Evolutionary conservation across 345 rosid species (phyloP).

Genomic region (Linum tenue): DNA sequence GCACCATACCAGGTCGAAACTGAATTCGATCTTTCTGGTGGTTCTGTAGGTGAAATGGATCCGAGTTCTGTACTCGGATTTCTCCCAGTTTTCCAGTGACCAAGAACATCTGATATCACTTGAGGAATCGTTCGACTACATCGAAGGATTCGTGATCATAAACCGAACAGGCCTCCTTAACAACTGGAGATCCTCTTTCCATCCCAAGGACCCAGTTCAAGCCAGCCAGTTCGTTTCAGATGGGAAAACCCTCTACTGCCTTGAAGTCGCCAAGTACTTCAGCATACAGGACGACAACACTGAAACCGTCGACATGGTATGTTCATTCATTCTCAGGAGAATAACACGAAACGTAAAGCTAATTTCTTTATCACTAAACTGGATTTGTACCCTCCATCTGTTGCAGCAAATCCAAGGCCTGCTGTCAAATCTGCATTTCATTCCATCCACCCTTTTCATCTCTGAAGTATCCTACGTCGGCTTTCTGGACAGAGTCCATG

Average conservation of each 20-base stretch:
- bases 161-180: conserved; percentile 1
- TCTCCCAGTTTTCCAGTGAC: neutral
- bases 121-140: neutral
- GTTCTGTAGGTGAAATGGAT: conserved; percentile 2
- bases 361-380: neutral
- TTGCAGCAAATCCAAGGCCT: neutral
- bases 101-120: neutral
- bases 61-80: conserved; percentile 2
- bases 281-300: neutral
- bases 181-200: conserved; percentile 2
- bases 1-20: neutral
- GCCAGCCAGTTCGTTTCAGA: neutral
- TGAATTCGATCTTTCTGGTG: neutral
- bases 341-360: neutral
- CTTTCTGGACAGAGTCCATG: neutral
- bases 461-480: neutral
- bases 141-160: conserved; percentile 5
- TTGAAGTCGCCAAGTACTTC: conserved; percentile 1
- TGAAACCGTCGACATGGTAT: no score
- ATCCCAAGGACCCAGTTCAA: conserved; percentile 1
- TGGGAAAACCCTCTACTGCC: conserved; percentile 1
- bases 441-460: neutral
- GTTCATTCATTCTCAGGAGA: neutral
- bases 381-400: neutral
- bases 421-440: neutral